Evolutionary conservation across 768 basidiomycete genomes (phyloP), one percentile per base, ranked within the genome.

Genomic region (Neoboletus magnificus): DNA sequence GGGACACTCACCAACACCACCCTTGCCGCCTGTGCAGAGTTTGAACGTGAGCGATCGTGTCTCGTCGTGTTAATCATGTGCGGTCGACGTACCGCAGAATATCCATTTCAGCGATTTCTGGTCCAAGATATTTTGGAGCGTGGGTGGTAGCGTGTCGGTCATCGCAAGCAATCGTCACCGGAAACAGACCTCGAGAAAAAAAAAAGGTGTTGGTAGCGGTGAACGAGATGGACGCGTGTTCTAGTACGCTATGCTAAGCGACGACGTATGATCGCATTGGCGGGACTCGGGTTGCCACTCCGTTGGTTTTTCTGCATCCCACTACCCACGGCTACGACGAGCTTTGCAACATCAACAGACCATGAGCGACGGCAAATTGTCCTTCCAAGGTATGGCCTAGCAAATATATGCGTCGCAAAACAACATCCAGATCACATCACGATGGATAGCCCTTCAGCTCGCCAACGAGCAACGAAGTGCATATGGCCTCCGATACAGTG

Each of bases 51-150:
- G 60, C 11, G 55, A 54, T 62, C 55, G 49, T 54, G 5, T 39
- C 47, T 40, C 49, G 57, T 52, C 48, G 40, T 42, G 35, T 44
- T 60, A 39, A 52, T 22, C 58, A 47, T 59, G 52, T 25, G 48
- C n/a, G 33, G 48, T 55, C 56, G 30, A 82, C 89, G 56, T 73
- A 84, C 96, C 96, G 68, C 97, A 98, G 70, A 99, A 99, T 68
- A 99, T 98, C 96, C 96, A 99, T 71, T 98, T 97, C 57, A 98
- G 74, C 23, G 86, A 85, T 62, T 82, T 86, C 74, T 99, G 96
- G 72, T 98, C 95, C 30, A 99, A 76, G 47, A 99, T 78, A 69
- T 97, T 98, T 77, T 97, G 93, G 9, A 99, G 84, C 18, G 93
- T 94, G 20, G 96, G 85, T 16, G 83, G 80, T 40, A 96, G 82